A percentile compares a stretch with the other conserved stretches of the same genome.
phyloP scores from a whole-genome alignment of 805 yeast species.

The Suhomyces sp. region DNA sequence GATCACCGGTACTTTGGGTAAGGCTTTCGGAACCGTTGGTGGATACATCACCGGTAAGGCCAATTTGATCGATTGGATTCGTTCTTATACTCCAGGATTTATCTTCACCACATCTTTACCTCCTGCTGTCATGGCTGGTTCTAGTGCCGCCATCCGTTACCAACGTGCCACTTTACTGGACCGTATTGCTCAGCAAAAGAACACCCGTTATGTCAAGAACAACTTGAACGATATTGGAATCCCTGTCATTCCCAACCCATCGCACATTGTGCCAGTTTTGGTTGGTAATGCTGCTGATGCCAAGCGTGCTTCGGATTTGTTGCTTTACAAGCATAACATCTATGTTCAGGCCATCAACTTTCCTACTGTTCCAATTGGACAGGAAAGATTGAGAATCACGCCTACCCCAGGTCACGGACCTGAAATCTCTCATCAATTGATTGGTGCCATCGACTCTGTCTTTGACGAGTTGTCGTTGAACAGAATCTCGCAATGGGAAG shows the following conservation, averaged over 20 bases:
- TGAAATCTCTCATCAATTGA: constrained; percentile 70
- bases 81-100: constrained; percentile 96
- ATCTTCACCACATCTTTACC: constrained; percentile 96
- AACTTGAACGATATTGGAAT: constrained; percentile 69
- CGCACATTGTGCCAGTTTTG: constrained; percentile 93
- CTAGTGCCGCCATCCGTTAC: constrained; percentile 80
- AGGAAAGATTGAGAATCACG: constrained; percentile 95
- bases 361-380: constrained; percentile 96
- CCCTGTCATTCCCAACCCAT: constrained; percentile 96
- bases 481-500: constrained; percentile 75
- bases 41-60: constrained; percentile 94
- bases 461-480: constrained; percentile 73
- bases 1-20: constrained; percentile 97
- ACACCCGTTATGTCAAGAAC: constrained; percentile 81
- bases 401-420: constrained; percentile 96
- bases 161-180: constrained; percentile 76
- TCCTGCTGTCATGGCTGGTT: constrained; percentile 97
- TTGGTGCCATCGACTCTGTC: constrained; percentile 77
- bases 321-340: constrained; percentile 79
- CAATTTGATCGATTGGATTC: constrained; percentile 85
- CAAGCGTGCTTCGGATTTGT: constrained; percentile 83
- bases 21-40: constrained; percentile 96
- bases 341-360: constrained; percentile 98
- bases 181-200: constrained; percentile 80
- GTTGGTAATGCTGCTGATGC: constrained; percentile 95